These are phyloP conservation scores for Martiniozyma abietophila DNA, from an alignment of 805 yeast genomes.

Conservation along the genomic window DNA sequence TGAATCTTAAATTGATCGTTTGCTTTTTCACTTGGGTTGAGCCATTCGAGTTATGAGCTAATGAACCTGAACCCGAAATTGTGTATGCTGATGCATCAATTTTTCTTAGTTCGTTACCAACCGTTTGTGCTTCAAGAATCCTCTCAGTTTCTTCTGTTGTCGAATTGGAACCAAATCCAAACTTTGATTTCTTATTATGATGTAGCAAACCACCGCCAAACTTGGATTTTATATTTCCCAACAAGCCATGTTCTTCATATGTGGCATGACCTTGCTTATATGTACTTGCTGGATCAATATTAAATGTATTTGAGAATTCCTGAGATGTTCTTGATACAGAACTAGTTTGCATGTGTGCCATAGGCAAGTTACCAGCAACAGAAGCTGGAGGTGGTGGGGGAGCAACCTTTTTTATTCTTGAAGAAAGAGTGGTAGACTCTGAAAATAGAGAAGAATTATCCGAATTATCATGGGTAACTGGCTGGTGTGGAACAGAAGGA, in stretches of 20 bases:
- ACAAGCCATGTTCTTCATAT: slow-evolving; percentile 5
- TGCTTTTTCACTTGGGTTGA: slow-evolving; percentile 11
- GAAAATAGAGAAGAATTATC: slow-evolving; percentile 3
- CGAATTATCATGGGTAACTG: not conserved
- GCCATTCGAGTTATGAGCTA: not conserved
- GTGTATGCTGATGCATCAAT: slow-evolving; percentile 62
- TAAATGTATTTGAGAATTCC: no score
- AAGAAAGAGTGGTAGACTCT: slow-evolving; percentile 6
- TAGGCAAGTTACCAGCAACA: slow-evolving; percentile 11
- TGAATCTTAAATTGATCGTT: slow-evolving; percentile 38
- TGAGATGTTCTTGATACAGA: slow-evolving; percentile 4
- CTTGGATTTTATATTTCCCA: slow-evolving; percentile 8
- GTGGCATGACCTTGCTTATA: no score
- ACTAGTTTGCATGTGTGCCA: not conserved
- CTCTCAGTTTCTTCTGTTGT: slow-evolving; percentile 9
- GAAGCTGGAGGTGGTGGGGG: slow-evolving; percentile 30
- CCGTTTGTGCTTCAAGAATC: slow-evolving; percentile 34
- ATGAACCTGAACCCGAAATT: slow-evolving; percentile 31
- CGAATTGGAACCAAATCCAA: slow-evolving; percentile 9
- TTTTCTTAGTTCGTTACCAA: slow-evolving; percentile 45
- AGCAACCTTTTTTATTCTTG: slow-evolving; percentile 12
- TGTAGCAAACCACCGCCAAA: slow-evolving; percentile 9
- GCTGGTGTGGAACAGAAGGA: slow-evolving; percentile 5
- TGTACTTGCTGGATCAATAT: no score
- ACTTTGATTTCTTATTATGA: slow-evolving; percentile 9